phyloP scores from a whole-genome alignment of 73 alveolate species.

The Paramecium tetraurelia region DNA sequence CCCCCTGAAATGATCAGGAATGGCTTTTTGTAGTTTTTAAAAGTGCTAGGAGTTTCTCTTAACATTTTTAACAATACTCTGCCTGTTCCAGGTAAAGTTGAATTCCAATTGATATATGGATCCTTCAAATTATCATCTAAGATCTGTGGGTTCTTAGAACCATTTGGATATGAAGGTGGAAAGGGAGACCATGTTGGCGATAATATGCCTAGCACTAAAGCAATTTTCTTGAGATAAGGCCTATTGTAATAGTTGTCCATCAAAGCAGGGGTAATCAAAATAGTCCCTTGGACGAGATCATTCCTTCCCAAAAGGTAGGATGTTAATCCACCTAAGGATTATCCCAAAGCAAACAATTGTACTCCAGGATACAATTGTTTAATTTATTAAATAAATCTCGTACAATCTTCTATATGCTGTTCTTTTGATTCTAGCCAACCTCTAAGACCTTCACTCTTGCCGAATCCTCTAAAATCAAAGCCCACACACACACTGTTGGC shows the following conservation, averaged over 20 bases:
- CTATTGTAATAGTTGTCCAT: conserved; percentile 3
- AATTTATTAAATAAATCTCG: background rate
- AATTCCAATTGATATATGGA: background rate
- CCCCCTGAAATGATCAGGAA: background rate
- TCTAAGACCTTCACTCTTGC: background rate
- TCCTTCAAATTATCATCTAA: background rate
- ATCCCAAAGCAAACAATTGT: background rate
- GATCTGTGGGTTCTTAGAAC: background rate
- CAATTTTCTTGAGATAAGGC: background rate
- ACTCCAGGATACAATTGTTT: background rate
- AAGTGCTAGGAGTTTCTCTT: background rate
- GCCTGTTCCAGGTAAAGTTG: background rate
- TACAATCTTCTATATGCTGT: background rate
- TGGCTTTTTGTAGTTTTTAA: background rate
- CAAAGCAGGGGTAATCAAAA: background rate
- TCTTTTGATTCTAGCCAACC: background rate
- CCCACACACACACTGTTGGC: background rate
- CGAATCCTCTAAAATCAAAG: conserved; percentile 23
- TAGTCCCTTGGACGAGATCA: background rate
- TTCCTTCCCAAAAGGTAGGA: background rate
- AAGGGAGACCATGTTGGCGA: background rate
- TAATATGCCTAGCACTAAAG: background rate
- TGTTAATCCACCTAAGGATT: conserved; percentile 1
- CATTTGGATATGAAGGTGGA: background rate
- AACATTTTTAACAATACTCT: background rate